Conservation (phyloP, 441 rosid genomes). For the Cnidoscolus chayamansa region DNA sequence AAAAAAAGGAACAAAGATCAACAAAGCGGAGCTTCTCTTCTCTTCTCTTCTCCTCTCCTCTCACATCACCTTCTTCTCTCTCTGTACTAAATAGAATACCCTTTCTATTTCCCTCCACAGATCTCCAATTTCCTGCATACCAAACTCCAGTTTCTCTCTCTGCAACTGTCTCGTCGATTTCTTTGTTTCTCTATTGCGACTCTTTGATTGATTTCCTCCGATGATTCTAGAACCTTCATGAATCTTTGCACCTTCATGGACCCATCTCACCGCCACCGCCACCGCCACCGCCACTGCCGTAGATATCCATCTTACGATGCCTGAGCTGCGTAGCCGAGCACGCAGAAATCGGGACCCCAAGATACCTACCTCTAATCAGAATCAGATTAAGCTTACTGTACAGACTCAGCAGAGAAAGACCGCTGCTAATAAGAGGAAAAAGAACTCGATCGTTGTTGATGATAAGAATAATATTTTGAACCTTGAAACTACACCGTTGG, state of each 20-base stretch:
- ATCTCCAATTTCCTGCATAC: slow-evolving; percentile 27
- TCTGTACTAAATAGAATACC: slow-evolving; percentile 12
- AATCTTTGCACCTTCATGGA: slow-evolving; percentile 33
- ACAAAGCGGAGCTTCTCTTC: neutral
- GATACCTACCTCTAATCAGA: slow-evolving; percentile 29
- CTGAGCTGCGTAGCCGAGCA: slow-evolving; percentile 48
- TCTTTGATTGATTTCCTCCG: slow-evolving; percentile 17
- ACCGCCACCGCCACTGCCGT: neutral
- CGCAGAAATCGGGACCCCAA: slow-evolving; percentile 40
- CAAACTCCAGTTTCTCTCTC: slow-evolving; percentile 32
- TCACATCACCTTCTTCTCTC: neutral
- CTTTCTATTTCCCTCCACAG: slow-evolving; percentile 37
- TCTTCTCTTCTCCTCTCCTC: neutral
- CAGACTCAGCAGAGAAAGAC: slow-evolving; percentile 30
- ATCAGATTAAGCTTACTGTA: slow-evolving; percentile 27
- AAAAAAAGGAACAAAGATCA: neutral
- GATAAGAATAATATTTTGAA: slow-evolving; percentile 18
- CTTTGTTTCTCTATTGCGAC: neutral
- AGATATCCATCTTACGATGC: slow-evolving; percentile 35
- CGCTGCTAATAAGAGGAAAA: slow-evolving; percentile 13
- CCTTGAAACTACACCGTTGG: slow-evolving; percentile 26
- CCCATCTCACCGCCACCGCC: slow-evolving; percentile 10
- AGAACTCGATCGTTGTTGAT: slow-evolving; percentile 29
- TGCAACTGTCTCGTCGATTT: no score
- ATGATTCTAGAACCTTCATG: slow-evolving; percentile 45